Percentiles rank a stretch among this genome's conserved stretches.
Conservation (phyloP, 2,329 filamentous ascomycete species). For the Curvularia sp. region DNA sequence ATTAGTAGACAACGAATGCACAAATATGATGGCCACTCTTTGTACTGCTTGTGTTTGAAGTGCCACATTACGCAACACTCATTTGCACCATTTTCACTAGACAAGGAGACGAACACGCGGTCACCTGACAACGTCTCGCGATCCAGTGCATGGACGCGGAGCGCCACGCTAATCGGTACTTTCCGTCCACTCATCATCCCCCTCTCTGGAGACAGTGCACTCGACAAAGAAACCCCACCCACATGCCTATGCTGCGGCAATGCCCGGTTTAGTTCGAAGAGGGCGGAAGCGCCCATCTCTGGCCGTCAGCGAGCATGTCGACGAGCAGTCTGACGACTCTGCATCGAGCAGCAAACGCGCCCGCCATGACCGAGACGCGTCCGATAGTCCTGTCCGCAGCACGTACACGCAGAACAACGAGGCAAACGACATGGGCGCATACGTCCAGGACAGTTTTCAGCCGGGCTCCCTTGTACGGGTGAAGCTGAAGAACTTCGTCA, state of each 20-base stretch:
- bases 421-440: slow-evolving; percentile 3
- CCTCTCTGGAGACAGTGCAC: slow-evolving; percentile 1
- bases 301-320: slow-evolving; percentile 30
- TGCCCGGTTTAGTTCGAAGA: slow-evolving; percentile 37
- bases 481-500: slow-evolving; percentile 87
- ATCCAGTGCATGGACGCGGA: slow-evolving; percentile 9
- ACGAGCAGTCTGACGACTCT: slow-evolving; percentile 33
- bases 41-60: neutral
- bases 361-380: slow-evolving; percentile 43
- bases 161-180: slow-evolving; percentile 9
- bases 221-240: slow-evolving; percentile 2
- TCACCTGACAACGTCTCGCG: slow-evolving; percentile 25
- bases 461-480: slow-evolving; percentile 90
- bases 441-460: slow-evolving; percentile 48
- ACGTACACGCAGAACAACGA: slow-evolving; percentile 14
- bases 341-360: slow-evolving; percentile 44
- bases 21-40: neutral
- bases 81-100: neutral
- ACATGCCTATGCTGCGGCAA: slow-evolving; percentile 21
- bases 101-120: slow-evolving; percentile 12
- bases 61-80: neutral
- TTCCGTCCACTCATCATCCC: slow-evolving; percentile 5
- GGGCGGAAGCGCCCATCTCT: slow-evolving; percentile 35
- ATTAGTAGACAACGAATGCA: slow-evolving; percentile 23
- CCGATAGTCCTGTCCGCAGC: slow-evolving; percentile 16